Evolutionary conservation across 805 yeast genomes (phyloP), one percentile per base, ranked within the genome.

Genomic region (Hemisphaericaspora nanyangensis): DNA sequence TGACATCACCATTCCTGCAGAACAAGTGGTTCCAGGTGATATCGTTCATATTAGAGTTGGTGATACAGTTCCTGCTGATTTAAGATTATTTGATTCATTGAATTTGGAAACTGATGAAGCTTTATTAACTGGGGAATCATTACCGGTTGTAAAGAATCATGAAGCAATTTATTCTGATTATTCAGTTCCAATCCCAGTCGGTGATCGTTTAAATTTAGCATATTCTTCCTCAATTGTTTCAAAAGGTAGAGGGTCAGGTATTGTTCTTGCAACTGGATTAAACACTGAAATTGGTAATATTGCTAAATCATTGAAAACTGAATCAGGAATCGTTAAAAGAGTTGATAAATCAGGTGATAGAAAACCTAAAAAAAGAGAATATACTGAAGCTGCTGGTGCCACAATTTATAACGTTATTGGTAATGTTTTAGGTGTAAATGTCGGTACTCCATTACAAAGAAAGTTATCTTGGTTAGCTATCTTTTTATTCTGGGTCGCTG

Each of bases 371-470:
- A 53, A 64, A 8, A 52, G 52, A 34, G 82, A 70, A 32, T 72
- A 75, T 47, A 45, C 63, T n/a, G 52, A 52, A 22, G 82, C 86
- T 4, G 54, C 64, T 33, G 54, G 58, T 26, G 66, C 70, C 7
- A 70, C 88, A 4, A 43, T 70, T 28, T 72, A 70, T 42, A 80
- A 82, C 49, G 65, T 77, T 30, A 52, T 76, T 37, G 88, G 88
- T 27, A 76, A 80, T 29, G 75, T 88, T 48, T 70, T 88, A 47
- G 95, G 96, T 37, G 75, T 81, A 22, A 76, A 75, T 27, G 78
- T 72, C 12, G 95, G 95, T 25, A 88, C 96, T 2, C 95, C 96
- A 2, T 70, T 87, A 47, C 90, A 83, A 47, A 72, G 85, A 46
- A 79, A 79, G 49, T 70, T 88, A 39, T 79, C 95, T 1, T 79